Evolutionary conservation across 208 protist genomes (phyloP), one percentile per base, ranked within the genome.

Genomic region (Angomonas deanei): DNA sequence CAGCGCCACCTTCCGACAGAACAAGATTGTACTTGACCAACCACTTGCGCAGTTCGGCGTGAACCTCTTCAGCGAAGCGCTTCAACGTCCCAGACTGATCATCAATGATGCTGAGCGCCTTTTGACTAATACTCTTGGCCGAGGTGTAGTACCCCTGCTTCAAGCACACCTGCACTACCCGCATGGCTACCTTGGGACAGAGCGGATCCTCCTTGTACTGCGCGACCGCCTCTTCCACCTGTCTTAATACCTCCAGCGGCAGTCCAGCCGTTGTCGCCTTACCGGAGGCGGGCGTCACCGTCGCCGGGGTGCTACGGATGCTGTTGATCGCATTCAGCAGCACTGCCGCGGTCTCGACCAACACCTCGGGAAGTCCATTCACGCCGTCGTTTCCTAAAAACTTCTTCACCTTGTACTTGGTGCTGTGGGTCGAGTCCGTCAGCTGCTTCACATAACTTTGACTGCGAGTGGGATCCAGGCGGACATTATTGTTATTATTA

Each of bases 201-300:
- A 72, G 58, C 0, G 81, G 78, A 61, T 86, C 69, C 32, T 78
- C 68, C 15, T 61, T 62, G 58, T 77, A 70, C 38, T 69, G 60
- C 23, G 69, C 49, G 10, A 92, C 62, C 0, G 54, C 39, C 23
- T 92, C 85, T 49, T 72, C 28, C 48, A 84, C 24, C 24, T 13
- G 28, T 11, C 19, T 36, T 28, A 27, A 46, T 24, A 4, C 31
- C 1, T 24, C 46, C 36, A 23, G 50, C 0, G 31, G 3, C 33
- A 49, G 24, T 38, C 42, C 49, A 31, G 0, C 50, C 6, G 15
- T 1, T 33, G 52, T 56, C 19, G 19, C 24, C 17, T 63, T 64
- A 30, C 26, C 39, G 42, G 42, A 50, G 13, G 13, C 3, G 42
- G 8, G 42, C 19, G 13, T 5, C 42, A 10, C 3, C 42, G 17